Evolutionary conservation across 306 rosid species (phyloP), one percentile per base, ranked within the genome.

Genomic region (Styphnolobium japonicum): DNA sequence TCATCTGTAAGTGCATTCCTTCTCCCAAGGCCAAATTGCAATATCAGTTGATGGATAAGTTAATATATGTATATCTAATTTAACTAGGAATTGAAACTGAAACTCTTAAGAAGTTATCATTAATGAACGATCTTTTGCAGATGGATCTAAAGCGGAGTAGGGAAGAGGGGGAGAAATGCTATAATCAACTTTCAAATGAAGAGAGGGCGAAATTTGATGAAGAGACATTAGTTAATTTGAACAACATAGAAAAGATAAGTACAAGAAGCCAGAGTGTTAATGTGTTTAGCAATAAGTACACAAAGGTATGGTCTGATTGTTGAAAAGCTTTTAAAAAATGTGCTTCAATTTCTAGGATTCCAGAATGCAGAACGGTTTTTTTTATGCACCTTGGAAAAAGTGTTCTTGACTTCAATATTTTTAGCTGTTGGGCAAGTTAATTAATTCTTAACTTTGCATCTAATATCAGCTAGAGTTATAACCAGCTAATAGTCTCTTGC

Each of bases 191-290:
- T 33, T 71, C 86, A 63, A 53, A 43, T 42, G 83, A 83, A 53
- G 83, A 83, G 68, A 83, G 80, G 63, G 27, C 8, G 0, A 83
- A 83, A 65, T 83, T 83, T 71, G 86, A 83, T 64, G 55, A 77
- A 43, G 86, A 83, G 71, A 83, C 86, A 34, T 53, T 95, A 49
- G 89, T 95, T 70, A 95, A 92, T 82, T 90, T 92, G 74, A 88
- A 91, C 82, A 87, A 69, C 71, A 72, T 82, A 48, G 80, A 83
- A 85, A 91, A 66, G 83, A 87, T 77, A 82, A 87, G 86, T 73
- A 78, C 89, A 29, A 71, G 83, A 67, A 86, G 83, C 82, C 87
- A 79, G 57, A 87, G 89, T 78, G 71, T 79, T 66, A 91, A 83
- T 82, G 88, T 86, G 67, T 85, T 92, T 80, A 80, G 89, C 85